phyloP scores from a whole-genome alignment of 208 protist genomes.

The Crithidia sp. region DNA sequence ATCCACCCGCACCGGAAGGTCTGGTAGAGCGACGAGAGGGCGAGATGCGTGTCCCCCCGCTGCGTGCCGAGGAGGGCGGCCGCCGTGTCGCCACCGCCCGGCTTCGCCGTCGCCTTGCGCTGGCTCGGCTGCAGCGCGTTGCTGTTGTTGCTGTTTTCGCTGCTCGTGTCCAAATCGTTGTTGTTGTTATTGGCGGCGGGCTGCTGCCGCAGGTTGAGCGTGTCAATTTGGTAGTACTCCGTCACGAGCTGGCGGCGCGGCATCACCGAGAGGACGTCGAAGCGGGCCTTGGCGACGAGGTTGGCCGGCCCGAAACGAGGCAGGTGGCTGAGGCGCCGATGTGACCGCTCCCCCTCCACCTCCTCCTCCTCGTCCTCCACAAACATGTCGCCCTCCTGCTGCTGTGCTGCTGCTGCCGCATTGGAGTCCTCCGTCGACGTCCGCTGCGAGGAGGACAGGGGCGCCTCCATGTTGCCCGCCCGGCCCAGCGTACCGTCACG shows the following conservation, averaged over 20 bases:
- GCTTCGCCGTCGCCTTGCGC: not conserved
- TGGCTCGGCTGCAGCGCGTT: not conserved
- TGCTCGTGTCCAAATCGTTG: not conserved
- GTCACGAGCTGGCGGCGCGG: constrained; percentile 58
- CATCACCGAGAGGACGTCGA: constrained; percentile 62
- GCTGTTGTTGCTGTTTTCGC: not conserved
- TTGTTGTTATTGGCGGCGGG: not conserved
- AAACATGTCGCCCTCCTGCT: not conserved
- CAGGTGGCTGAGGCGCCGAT: constrained; percentile 19
- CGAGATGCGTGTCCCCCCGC: constrained; percentile 28
- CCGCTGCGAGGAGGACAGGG: not conserved
- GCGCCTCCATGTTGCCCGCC: constrained; percentile 23
- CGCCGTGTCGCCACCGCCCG: constrained; percentile 5
- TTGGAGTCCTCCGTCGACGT: not conserved
- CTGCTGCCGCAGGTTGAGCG: constrained; percentile 29
- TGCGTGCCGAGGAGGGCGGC: constrained; percentile 9
- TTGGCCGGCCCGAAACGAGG: constrained; percentile 24
- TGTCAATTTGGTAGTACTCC: constrained; percentile 48
- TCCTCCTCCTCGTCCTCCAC: constrained; percentile 14
- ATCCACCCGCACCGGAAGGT: constrained; percentile 47
- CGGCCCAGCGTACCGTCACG: constrained; percentile 15
- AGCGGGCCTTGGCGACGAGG: constrained; percentile 24
- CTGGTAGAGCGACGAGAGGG: constrained; percentile 57
- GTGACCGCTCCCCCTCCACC: constrained; percentile 18
- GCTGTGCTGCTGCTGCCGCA: not conserved